Evolutionary conservation across 495 filamentous ascomycete species (phyloP), one percentile per base, ranked within the genome.

Genomic region (Aspergillus conjunctus): DNA sequence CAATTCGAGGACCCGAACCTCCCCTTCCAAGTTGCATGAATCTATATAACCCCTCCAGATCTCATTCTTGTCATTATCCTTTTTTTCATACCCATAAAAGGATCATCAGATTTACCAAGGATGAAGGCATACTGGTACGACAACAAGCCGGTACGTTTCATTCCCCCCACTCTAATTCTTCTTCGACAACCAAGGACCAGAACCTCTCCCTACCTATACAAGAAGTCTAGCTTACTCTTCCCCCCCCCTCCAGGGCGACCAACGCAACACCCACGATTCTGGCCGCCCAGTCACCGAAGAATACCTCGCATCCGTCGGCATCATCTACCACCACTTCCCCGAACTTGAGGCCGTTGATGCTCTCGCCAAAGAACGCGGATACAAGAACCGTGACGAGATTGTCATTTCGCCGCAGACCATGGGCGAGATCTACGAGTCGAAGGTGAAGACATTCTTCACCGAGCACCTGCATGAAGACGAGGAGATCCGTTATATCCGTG

Each of bases 401-500:
- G 87, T 81, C 62, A 89, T 98, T n/a, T 93, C 91, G 20, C 93
- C 92, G 0, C 82, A 83, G 61, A 88, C 85, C 57, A 92, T 98
- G 91, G 93, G 93, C 54, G 88, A 82, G 44, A 74, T 83, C 31
- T 82, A 81, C 66, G 94, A 98, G 77, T 83, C 87, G 60, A 97
- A 98, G 70, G 90, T 98, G 60, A 91, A 90, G 77, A 85, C 71
- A 59, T 98, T 98, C 79, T 98, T 98, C 79, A 71, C 88, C 46
- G 94, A 98, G 81, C 94, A 98, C 74, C 75, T 98, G 66, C 94
- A 98, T 66, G 94, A 98, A 78, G 95, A 98, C 69, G 94, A 98
- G 80, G 94, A 98, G 85, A 98, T 98, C 60, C 83, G 94, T n/a
- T 98, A 97, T 68, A 90, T 98, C 66, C 79, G 92, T 31, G 94